Evolutionary conservation across 2,329 filamentous ascomycete species (phyloP).

Genomic region (Fragosphaeria purpurea): DNA sequence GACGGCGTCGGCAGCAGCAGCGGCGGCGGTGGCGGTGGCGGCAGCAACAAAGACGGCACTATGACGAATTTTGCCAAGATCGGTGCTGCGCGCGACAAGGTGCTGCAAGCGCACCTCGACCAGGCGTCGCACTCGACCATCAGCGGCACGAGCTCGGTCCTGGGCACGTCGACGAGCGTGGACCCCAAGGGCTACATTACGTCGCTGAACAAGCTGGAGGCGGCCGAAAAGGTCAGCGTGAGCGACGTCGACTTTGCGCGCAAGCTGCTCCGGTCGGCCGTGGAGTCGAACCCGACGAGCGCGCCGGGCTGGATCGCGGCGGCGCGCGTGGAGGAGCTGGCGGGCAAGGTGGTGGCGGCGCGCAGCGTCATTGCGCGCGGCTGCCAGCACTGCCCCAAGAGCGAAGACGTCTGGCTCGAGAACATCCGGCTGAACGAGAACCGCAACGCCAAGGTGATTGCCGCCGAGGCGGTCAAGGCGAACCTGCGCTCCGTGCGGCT

Average conservation of each 20-base stretch:
- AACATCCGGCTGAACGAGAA: conserved; percentile 88
- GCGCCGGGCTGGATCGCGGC: conserved; percentile 94
- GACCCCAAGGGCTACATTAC: conserved; percentile 96
- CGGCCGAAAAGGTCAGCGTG: conserved; percentile 73
- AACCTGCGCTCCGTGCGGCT: conserved; percentile 81
- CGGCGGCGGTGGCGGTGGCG: neutral
- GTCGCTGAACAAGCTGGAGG: conserved; percentile 71
- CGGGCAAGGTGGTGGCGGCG: conserved; percentile 82
- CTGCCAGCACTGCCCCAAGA: conserved; percentile 84
- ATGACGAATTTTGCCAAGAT: conserved; percentile 99
- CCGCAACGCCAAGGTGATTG: conserved; percentile 91
- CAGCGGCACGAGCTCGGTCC: conserved; percentile 54
- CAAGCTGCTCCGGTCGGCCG: conserved; percentile 87
- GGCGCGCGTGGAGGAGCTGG: conserved; percentile 82
- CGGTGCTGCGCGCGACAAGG: conserved; percentile 90
- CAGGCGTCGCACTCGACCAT: conserved; percentile 79
- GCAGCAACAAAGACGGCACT: conserved; percentile 57
- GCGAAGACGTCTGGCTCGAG: conserved; percentile 91
- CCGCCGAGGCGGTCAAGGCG: conserved; percentile 82
- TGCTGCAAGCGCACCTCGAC: conserved; percentile 60
- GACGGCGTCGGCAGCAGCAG: conserved; percentile 48
- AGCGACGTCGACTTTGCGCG: conserved; percentile 93
- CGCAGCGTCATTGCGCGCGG: conserved; percentile 80
- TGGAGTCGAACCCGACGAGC: conserved; percentile 92
- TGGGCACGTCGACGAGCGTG: conserved; percentile 79